Conservation (phyloP, 108 stramenopile genomes). For the Epithemia pelagica region DNA sequence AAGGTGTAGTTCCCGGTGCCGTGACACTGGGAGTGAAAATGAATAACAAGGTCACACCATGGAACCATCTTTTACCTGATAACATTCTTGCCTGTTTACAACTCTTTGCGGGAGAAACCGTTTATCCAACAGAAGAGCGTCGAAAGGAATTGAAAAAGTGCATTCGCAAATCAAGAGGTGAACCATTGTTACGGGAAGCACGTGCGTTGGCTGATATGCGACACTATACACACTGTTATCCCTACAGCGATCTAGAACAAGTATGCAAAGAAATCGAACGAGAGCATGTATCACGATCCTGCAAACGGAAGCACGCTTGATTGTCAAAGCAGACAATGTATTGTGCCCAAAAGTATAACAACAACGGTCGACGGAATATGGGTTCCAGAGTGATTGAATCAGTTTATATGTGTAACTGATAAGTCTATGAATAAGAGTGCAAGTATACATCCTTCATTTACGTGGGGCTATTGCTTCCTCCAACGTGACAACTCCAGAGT, state of each 20-base stretch:
- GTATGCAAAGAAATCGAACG: not conserved
- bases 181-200: not conserved
- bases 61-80: not conserved
- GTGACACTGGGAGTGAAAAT: not conserved
- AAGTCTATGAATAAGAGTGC: no score
- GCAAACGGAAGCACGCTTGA: not conserved
- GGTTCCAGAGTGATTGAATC: no score
- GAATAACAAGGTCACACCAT: not conserved
- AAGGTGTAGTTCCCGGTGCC: not conserved
- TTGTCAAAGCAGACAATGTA: not conserved
- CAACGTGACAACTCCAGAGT: conserved; percentile 21
- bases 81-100: not conserved
- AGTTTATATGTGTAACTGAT: no score
- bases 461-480: conserved; percentile 33
- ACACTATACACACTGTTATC: not conserved
- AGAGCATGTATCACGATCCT: not conserved
- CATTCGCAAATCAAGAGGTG: not conserved
- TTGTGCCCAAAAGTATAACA: no score
- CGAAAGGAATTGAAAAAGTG: not conserved
- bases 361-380: no score
- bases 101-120: not conserved
- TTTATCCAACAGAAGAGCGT: not conserved
- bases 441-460: no score
- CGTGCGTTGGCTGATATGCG: not conserved
- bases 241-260: not conserved